phyloP scores from a whole-genome alignment of 1,139 yeast species.

The Suhomyces coccinellae region DNA sequence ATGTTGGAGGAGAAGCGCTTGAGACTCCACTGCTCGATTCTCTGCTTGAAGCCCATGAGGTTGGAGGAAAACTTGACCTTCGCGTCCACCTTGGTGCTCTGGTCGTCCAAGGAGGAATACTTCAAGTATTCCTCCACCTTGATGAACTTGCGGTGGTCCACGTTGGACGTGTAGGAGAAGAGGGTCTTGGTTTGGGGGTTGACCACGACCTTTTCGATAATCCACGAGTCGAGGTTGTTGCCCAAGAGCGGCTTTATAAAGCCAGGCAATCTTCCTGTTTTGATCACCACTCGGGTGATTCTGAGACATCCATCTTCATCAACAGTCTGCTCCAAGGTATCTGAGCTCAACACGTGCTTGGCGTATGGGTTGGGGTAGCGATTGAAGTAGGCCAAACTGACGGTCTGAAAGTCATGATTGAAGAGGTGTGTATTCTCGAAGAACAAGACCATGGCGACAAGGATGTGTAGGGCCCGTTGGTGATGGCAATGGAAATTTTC shows the following conservation, averaged over 20 bases:
- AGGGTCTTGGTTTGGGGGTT: slow-evolving; percentile 60
- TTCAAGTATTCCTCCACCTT: slow-evolving; percentile 76
- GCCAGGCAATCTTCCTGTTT: slow-evolving; percentile 77
- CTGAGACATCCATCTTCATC: slow-evolving; percentile 66
- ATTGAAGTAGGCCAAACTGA: slow-evolving; percentile 76
- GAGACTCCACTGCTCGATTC: slow-evolving; percentile 84
- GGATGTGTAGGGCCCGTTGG: not conserved
- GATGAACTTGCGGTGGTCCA: slow-evolving; percentile 81
- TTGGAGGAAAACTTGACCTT: slow-evolving; percentile 75
- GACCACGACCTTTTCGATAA: slow-evolving; percentile 76
- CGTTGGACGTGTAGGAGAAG: slow-evolving; percentile 75
- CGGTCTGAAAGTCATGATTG: slow-evolving; percentile 69
- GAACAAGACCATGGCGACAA: slow-evolving; percentile 61
- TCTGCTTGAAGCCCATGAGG: slow-evolving; percentile 64
- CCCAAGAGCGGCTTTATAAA: slow-evolving; percentile 83
- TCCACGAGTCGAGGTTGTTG: slow-evolving; percentile 73
- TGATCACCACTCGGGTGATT: slow-evolving; percentile 74
- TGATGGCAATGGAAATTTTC: slow-evolving; percentile 6
- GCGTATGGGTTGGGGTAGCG: slow-evolving; percentile 91
- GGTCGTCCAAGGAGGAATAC: slow-evolving; percentile 36
- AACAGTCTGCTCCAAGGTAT: slow-evolving; percentile 62
- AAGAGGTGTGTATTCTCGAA: slow-evolving; percentile 57
- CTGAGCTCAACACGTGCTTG: slow-evolving; percentile 82
- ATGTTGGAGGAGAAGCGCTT: slow-evolving; percentile 68
- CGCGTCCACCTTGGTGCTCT: slow-evolving; percentile 16